phyloP scores from a whole-genome alignment of 169 alveolate species.

The Plasmodium gallinaceum region DNA sequence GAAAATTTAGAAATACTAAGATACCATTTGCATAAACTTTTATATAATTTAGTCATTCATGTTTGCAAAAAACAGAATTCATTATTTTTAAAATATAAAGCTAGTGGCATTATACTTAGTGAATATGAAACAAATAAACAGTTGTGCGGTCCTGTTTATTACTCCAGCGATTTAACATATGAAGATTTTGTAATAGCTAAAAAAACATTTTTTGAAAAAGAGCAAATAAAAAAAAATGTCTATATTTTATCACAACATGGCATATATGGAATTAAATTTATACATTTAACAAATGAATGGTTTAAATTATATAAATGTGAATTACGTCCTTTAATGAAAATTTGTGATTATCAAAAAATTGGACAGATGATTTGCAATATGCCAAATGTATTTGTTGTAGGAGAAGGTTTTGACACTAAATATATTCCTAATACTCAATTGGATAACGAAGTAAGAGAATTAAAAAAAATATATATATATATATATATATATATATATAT shows the following conservation, averaged over 20 bases:
- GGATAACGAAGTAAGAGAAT: constrained; percentile 7
- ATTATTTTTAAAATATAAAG: constrained; percentile 40
- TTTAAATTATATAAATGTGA: constrained; percentile 68
- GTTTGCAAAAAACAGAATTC: constrained; percentile 67
- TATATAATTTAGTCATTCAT: constrained; percentile 68
- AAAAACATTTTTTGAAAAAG: constrained; percentile 49
- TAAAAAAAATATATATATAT: background rate
- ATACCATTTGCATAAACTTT: constrained; percentile 59
- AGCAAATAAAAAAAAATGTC: constrained; percentile 19
- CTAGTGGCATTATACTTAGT: constrained; percentile 43
- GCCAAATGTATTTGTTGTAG: constrained; percentile 55
- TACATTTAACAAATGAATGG: constrained; percentile 67
- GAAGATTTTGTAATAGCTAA: constrained; percentile 62
- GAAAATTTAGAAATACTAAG: constrained; percentile 47
- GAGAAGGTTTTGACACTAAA: constrained; percentile 72
- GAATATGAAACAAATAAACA: constrained; percentile 68
- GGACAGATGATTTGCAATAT: constrained; percentile 57
- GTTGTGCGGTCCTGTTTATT: constrained; percentile 57
- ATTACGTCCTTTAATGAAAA: constrained; percentile 63
- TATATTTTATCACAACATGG: constrained; percentile 54
- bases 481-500: too few relatives aligned
- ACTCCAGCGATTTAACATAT: constrained; percentile 52
- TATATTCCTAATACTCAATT: constrained; percentile 53
- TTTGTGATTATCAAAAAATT: constrained; percentile 39
- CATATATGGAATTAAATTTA: constrained; percentile 71